Evolutionary conservation across 179 eudicot genomes (phyloP).

Genomic region (Beta macrorhiza): DNA sequence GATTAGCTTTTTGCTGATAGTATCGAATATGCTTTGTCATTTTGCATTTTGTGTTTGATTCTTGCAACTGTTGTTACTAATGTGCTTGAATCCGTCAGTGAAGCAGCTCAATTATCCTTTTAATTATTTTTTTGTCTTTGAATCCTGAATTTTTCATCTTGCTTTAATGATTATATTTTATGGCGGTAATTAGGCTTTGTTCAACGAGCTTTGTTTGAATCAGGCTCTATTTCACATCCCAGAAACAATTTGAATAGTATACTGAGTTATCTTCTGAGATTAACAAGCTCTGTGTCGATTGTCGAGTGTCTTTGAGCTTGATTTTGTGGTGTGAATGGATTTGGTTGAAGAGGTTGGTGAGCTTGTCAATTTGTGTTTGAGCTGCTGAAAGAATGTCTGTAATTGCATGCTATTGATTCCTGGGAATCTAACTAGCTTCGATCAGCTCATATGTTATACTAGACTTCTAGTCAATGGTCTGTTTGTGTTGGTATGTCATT

Average conservation of each 20-base stretch:
- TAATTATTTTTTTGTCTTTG: neutral
- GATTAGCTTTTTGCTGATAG: neutral
- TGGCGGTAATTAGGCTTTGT: neutral
- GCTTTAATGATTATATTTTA: slow-evolving; percentile 1
- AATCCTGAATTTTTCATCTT: slow-evolving; percentile 1
- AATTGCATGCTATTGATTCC: neutral
- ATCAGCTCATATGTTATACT: neutral
- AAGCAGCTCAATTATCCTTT: neutral
- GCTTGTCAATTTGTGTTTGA: neutral
- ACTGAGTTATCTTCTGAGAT: neutral
- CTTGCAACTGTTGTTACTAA: neutral
- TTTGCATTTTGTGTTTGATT: slow-evolving; percentile 17
- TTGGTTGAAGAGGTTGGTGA: neutral
- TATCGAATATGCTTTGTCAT: slow-evolving; percentile 10
- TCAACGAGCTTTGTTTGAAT: neutral
- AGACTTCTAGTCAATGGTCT: neutral
- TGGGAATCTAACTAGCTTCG: neutral
- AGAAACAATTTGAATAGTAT: neutral
- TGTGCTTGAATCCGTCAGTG: neutral
- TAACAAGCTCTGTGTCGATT: neutral
- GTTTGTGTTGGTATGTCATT: neutral
- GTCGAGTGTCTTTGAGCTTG: slow-evolving; percentile 1
- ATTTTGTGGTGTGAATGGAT: neutral
- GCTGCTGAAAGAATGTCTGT: neutral
- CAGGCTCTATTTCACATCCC: neutral